Evolutionary conservation across 1,284 basidiomycete genomes (phyloP), one percentile per base, ranked within the genome.

Genomic region (Ustilago cynodontis): DNA sequence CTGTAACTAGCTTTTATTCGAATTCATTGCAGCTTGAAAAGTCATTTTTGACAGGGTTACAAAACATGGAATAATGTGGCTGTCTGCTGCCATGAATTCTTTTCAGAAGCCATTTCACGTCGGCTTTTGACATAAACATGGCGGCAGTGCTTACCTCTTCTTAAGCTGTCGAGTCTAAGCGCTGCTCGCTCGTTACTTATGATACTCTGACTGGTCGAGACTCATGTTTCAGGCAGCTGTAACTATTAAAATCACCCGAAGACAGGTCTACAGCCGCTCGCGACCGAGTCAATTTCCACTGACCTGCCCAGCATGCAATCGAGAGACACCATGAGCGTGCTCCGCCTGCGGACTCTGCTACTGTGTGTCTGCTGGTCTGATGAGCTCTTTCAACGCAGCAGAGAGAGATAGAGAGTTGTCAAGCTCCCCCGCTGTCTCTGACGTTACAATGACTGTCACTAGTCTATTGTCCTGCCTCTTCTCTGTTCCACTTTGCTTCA

Each of bases 51-150:
- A n/a, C n/a, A n/a, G n/a, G n/a, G n/a, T n/a, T n/a, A n/a, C n/a
- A 24, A 41, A 26, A 41, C 4, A 33, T 7, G 8, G 28, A 53
- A 53, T 35, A 33, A n/a, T 18, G 6, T 53, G 31, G 52, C 52
- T 54, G 24, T 9, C 50, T 33, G 50, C 50, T 50, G 24, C 49
- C 28, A 50, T 50, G 49, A 26, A 50, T 13, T 16, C 26, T 45
- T 51, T 37, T 37, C 35, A 14, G 14, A 37, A 37, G 35, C 35
- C 35, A 37, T 37, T 37, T 37, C 26, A 22, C 14, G 59, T 64
- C 62, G 55, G 62, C 54, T 35, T 64, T 56, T 43, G 41, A 54
- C n/a, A 10, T 65, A 35, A 65, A 65, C 63, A 65, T 55, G 57
- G 63, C 63, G 45, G 54, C 8, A 37, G 3, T 10, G 35, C 35